Conservation (phyloP, 306 rosid species). For the Comarum palustre region DNA sequence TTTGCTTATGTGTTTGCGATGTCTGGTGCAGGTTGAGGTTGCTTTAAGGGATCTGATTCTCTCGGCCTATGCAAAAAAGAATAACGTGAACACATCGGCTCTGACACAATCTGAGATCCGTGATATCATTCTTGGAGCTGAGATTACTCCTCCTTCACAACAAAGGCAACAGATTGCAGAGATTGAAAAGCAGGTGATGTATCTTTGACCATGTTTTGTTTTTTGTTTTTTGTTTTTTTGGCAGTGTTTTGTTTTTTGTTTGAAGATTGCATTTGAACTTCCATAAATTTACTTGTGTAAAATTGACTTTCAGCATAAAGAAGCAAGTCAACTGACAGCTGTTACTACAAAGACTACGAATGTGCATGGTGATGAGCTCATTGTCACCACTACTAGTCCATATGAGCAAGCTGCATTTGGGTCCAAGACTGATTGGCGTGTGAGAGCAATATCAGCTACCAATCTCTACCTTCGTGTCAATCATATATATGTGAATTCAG, state of each 20-base stretch:
- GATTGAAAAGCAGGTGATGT: constrained; percentile 89
- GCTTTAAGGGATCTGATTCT: constrained; percentile 96
- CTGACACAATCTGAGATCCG: constrained; percentile 97
- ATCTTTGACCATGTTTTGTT: constrained; percentile 10
- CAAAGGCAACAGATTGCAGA: constrained; percentile 98
- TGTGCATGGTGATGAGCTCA: constrained; percentile 92
- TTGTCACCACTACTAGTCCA: constrained; percentile 95
- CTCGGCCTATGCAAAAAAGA: constrained; percentile 97
- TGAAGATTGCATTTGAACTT: neutral
- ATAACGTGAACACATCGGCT: constrained; percentile 95
- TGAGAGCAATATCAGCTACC: constrained; percentile 96
- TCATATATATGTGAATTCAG: constrained; percentile 94
- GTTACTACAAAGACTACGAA: constrained; percentile 90
- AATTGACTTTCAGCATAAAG: constrained; percentile 57
- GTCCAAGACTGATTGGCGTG: constrained; percentile 99
- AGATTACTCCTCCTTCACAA: constrained; percentile 98
- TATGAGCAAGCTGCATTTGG: constrained; percentile 93
- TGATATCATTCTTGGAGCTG: constrained; percentile 98
- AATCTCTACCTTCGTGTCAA: constrained; percentile 95
- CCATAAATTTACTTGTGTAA: constrained; percentile 1
- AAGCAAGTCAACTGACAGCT: constrained; percentile 90
- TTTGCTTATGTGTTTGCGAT: neutral
- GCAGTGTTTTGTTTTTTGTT: constrained; percentile 9
- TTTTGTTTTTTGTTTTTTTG: too few relatives aligned
- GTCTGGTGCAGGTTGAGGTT: constrained; percentile 81